Percentiles rank a stretch among this genome's conserved stretches.
phyloP scores from a whole-genome alignment of 2,329 filamentous ascomycete species.

The Talaromyces sp. region DNA sequence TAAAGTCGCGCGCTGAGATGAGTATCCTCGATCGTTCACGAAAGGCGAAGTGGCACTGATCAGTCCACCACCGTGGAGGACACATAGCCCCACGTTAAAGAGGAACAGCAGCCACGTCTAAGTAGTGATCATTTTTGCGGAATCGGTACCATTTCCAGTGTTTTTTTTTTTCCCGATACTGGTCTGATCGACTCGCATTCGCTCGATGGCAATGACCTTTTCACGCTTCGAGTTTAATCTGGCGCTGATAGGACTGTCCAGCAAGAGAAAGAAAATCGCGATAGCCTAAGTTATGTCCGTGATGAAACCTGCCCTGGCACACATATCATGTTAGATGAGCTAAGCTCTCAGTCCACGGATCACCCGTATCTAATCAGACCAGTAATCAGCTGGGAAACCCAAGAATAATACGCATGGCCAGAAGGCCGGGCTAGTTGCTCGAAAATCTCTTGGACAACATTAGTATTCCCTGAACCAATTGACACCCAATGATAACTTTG shows the following conservation, averaged over 20 bases:
- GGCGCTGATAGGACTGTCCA: background rate
- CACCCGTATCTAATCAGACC: background rate
- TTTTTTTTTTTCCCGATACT: slow-evolving; percentile 4
- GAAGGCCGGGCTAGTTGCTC: background rate
- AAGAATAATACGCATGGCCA: background rate
- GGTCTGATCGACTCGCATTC: background rate
- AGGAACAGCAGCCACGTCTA: slow-evolving; percentile 30
- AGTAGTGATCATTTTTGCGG: background rate
- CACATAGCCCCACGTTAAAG: background rate
- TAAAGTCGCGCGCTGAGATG: slow-evolving; percentile 25
- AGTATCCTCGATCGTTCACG: slow-evolving; percentile 48
- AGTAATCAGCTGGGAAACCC: background rate
- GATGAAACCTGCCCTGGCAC: background rate
- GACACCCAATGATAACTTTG: background rate
- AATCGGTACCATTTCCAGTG: background rate
- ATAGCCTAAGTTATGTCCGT: background rate
- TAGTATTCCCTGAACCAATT: background rate
- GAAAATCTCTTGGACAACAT: background rate
- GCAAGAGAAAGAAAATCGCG: background rate
- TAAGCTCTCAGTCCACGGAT: too few relatives aligned
- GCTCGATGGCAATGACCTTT: background rate
- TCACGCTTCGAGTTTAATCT: background rate
- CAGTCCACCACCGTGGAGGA: slow-evolving; percentile 37
- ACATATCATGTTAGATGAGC: background rate
- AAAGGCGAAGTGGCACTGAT: slow-evolving; percentile 58